Evolutionary conservation across 805 yeast genomes (phyloP).

Genomic region (Blastobotrys chiropterorum): DNA sequence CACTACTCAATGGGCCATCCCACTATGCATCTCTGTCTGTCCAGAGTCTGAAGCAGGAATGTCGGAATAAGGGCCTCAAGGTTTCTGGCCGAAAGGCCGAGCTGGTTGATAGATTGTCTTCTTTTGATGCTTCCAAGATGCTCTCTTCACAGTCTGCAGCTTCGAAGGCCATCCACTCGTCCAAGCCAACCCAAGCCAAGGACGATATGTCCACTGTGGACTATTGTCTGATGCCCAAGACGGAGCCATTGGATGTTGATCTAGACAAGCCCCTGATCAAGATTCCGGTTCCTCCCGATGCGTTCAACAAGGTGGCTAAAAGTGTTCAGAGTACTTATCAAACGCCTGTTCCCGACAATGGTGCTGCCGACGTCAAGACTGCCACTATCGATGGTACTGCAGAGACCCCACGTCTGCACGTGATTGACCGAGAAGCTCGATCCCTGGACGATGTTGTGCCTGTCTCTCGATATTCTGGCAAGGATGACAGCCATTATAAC

Average conservation of each 20-base stretch:
- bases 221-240: constrained; percentile 28
- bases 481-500: constrained; percentile 15
- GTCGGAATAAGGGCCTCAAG: constrained; percentile 53
- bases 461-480: constrained; percentile 4
- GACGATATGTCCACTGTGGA: constrained; percentile 33
- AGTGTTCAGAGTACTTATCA: constrained; percentile 10
- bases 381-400: constrained; percentile 19
- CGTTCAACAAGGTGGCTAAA: constrained; percentile 10
- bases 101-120: constrained; percentile 36
- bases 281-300: constrained; percentile 29
- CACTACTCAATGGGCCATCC: constrained; percentile 23
- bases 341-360: constrained; percentile 17
- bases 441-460: constrained; percentile 24
- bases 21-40: constrained; percentile 41
- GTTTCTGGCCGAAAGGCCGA: constrained; percentile 59
- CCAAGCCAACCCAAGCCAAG: constrained; percentile 23
- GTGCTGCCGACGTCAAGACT: constrained; percentile 17
- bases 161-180: constrained; percentile 17
- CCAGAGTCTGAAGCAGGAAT: constrained; percentile 50
- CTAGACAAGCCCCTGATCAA: constrained; percentile 15
- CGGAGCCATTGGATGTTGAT: neutral
- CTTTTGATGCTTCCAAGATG: constrained; percentile 12
- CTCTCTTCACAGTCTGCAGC: constrained; percentile 3
- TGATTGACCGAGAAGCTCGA: constrained; percentile 18
- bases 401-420: constrained; percentile 14